Conservation (phyloP, 306 rosid genomes). For the Castanospermum australe region DNA sequence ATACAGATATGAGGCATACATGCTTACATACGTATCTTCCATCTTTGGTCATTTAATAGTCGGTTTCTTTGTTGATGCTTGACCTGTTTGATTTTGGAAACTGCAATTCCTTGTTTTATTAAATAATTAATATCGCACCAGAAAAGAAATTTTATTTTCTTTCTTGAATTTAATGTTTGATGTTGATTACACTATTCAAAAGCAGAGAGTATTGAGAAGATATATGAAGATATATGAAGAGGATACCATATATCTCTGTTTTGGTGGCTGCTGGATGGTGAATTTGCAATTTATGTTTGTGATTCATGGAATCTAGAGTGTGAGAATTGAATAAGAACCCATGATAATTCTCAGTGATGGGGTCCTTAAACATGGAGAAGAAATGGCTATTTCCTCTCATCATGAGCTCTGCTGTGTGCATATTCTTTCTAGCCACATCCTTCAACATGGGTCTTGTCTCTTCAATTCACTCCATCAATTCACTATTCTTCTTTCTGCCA, state of each 20-base stretch:
- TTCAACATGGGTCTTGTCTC: constrained; percentile 72
- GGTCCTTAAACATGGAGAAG: constrained; percentile 65
- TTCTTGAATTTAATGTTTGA: constrained; percentile 34
- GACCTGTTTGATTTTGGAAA: constrained; percentile 28
- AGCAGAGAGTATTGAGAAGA: constrained; percentile 19
- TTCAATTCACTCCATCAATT: constrained; percentile 65
- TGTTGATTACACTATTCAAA: constrained; percentile 26
- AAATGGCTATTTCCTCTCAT: constrained; percentile 81
- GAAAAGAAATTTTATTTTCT: neutral
- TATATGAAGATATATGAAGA: constrained; percentile 13
- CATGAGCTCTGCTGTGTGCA: constrained; percentile 55
- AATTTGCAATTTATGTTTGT: neutral
- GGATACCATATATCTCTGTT: neutral
- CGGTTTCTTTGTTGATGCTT: constrained; percentile 8
- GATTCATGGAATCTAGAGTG: constrained; percentile 30
- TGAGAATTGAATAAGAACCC: constrained; percentile 32
- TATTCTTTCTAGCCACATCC: constrained; percentile 68
- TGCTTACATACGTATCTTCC: neutral
- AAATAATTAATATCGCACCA: neutral
- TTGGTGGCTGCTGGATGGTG: constrained; percentile 1
- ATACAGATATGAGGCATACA: neutral
- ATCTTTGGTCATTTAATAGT: constrained; percentile 18
- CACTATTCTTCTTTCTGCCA: constrained; percentile 71
- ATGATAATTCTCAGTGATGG: constrained; percentile 53
- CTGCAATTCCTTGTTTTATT: constrained; percentile 23